Conservation (phyloP, 2,329 filamentous ascomycete species). For the Didymella pinodella region DNA sequence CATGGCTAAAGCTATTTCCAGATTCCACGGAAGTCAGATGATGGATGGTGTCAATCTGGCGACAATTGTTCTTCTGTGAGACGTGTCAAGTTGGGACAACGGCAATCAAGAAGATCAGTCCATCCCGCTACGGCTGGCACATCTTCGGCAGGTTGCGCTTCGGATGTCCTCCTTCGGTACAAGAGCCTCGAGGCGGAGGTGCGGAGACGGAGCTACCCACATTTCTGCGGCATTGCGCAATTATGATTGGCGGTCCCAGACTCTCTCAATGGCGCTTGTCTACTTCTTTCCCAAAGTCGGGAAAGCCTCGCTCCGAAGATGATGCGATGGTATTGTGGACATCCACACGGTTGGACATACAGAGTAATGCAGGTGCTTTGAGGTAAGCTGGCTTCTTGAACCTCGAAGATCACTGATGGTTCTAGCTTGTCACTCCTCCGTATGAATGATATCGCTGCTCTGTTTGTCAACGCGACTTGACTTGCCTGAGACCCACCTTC, state of each 20-base stretch:
- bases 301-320: neutral
- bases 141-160: neutral
- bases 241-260: neutral
- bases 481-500: slow-evolving; percentile 64
- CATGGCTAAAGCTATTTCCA: neutral
- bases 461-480: slow-evolving; percentile 1
- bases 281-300: neutral
- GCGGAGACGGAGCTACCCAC: neutral
- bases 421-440: slow-evolving; percentile 3
- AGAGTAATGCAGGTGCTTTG: neutral
- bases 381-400: neutral
- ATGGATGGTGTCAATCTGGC: neutral
- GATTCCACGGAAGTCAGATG: neutral
- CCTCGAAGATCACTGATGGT: no score
- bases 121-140: neutral
- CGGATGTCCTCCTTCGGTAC: neutral
- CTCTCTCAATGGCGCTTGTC: neutral
- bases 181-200: neutral
- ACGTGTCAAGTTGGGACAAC: neutral
- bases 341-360: no score
- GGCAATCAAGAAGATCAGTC: neutral
- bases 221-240: neutral
- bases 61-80: neutral
- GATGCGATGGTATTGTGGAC: neutral
- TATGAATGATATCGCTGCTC: neutral